phyloP scores from a whole-genome alignment of 192 early-diverging fungal genomes.

The Entomortierella lignicola region DNA sequence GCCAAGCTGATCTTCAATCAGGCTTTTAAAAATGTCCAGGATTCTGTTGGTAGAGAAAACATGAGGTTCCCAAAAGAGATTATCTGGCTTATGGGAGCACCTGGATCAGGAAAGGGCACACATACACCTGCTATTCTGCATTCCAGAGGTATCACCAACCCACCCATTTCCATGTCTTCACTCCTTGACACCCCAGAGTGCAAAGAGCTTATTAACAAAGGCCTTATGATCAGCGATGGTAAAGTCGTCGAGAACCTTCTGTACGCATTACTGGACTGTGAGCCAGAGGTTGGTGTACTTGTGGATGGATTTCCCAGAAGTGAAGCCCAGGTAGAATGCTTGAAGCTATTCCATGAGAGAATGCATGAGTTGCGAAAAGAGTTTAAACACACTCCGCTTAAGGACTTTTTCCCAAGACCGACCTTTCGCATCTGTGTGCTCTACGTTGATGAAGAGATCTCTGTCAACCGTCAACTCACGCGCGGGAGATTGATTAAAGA shows the following conservation, averaged over 20 bases:
- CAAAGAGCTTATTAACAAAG: slow-evolving; percentile 66
- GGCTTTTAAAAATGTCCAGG: slow-evolving; percentile 69
- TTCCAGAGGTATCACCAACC: slow-evolving; percentile 68
- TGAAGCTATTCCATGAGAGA: slow-evolving; percentile 64
- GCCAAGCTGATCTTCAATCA: slow-evolving; percentile 72
- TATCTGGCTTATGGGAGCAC: slow-evolving; percentile 70
- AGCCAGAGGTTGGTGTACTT: slow-evolving; percentile 63
- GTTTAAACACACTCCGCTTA: slow-evolving; percentile 60
- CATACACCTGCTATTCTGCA: slow-evolving; percentile 66
- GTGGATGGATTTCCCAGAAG: slow-evolving; percentile 71
- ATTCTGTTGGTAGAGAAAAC: slow-evolving; percentile 61
- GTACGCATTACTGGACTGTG: slow-evolving; percentile 62
- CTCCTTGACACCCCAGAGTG: slow-evolving; percentile 66
- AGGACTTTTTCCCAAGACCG: slow-evolving; percentile 66
- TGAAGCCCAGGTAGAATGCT: slow-evolving; percentile 66
- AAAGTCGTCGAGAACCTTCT: slow-evolving; percentile 65
- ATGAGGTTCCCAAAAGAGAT: slow-evolving; percentile 66
- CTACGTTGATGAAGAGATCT: slow-evolving; percentile 70
- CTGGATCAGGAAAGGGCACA: slow-evolving; percentile 68
- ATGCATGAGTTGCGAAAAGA: slow-evolving; percentile 65
- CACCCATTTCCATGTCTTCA: slow-evolving; percentile 66
- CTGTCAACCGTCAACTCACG: slow-evolving; percentile 61
- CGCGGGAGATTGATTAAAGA: slow-evolving; percentile 62
- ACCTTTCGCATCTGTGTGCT: slow-evolving; percentile 68
- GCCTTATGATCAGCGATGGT: slow-evolving; percentile 66